phyloP scores from a whole-genome alignment of 352 stramenopile species.

The Blastocystis sp. region DNA sequence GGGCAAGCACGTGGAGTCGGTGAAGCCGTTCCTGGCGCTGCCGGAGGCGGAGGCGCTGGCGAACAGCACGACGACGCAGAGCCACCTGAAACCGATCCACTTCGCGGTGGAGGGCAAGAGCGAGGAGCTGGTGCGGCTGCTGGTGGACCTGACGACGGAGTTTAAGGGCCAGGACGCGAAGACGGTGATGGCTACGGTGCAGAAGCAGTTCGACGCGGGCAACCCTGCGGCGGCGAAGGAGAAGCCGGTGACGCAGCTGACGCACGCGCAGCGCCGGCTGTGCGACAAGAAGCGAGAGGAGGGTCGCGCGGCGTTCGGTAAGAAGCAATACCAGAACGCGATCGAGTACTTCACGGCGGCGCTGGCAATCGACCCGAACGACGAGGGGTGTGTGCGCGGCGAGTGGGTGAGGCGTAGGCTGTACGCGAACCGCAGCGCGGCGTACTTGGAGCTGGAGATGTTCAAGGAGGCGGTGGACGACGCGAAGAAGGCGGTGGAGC shows the following conservation, averaged over 20 bases:
- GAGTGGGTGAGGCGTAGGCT: not conserved
- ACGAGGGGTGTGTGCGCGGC: conserved; percentile 6
- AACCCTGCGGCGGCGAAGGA: not conserved
- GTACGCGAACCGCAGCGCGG: conserved; percentile 27
- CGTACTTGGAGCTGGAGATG: conserved; percentile 36
- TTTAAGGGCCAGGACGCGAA: conserved; percentile 37
- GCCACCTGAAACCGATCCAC: conserved; percentile 53
- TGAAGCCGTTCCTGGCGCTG: conserved; percentile 50
- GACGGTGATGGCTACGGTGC: not conserved
- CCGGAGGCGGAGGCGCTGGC: conserved; percentile 28
- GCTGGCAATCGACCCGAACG: conserved; percentile 50
- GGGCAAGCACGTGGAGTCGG: conserved; percentile 38
- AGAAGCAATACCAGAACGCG: conserved; percentile 36
- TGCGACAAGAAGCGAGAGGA: conserved; percentile 56
- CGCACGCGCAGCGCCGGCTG: conserved; percentile 20
- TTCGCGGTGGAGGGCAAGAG: conserved; percentile 55
- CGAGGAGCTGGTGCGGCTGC: not conserved
- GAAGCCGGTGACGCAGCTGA: conserved; percentile 35
- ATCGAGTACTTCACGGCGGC: conserved; percentile 25
- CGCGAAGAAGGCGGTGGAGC: conserved; percentile 40
- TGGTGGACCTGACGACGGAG: conserved; percentile 41
- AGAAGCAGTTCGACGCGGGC: conserved; percentile 56
- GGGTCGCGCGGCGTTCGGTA: not conserved
- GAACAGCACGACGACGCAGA: conserved; percentile 47
- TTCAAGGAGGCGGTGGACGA: conserved; percentile 53